Evolutionary conservation across 1,284 basidiomycete genomes (phyloP), one percentile per base, ranked within the genome.

Genomic region (Marasmius fiardii): DNA sequence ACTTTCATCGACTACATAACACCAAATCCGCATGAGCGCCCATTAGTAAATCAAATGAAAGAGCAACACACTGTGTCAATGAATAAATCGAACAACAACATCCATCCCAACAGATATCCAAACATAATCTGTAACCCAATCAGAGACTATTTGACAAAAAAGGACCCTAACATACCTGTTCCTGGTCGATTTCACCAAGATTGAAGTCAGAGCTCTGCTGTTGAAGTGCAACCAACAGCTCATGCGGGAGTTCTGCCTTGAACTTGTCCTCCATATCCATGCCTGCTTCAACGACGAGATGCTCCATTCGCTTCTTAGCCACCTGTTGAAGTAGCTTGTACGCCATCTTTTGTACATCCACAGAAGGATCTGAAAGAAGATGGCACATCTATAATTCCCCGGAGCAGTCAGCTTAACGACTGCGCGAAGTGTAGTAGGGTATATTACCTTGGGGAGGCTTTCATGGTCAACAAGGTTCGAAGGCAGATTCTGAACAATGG

Each of bases 21-120:
- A 47, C 11, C 39, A 59, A n/a, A n/a, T n/a, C n/a, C 65, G 56
- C 65, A 43, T 41, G 20, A 43, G 23, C 1, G 7, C n/a, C 16
- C 11, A 3, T 39, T 21, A n/a, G 16, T 1, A n/a, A n/a, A 37
- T 3, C 11, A 28, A 2, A 16, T 2, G 4, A 8, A 10, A 43
- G 26, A 33, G 31, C 7, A 28, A 76, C 90, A 62, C 66, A 95
- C 93, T 8, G 93, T 90, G 67, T 92, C 84, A 33, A 80, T 77
- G 70, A 99, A 98, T 57, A 93, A 80, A 65, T 96, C 92, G 61
- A 98, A 89, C 0, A 90, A 67, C 4, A 93, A 74, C 83, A 98
- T 91, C 96, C 96, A 99, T 7, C 82, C 82, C 3, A 98, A 77
- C n/a, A 98, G 74, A 64, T 86, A 81, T 4, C 83, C 83, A 59